Evolutionary conservation across 768 basidiomycete species (phyloP).

Genomic region (Thelephora ganbajun): DNA sequence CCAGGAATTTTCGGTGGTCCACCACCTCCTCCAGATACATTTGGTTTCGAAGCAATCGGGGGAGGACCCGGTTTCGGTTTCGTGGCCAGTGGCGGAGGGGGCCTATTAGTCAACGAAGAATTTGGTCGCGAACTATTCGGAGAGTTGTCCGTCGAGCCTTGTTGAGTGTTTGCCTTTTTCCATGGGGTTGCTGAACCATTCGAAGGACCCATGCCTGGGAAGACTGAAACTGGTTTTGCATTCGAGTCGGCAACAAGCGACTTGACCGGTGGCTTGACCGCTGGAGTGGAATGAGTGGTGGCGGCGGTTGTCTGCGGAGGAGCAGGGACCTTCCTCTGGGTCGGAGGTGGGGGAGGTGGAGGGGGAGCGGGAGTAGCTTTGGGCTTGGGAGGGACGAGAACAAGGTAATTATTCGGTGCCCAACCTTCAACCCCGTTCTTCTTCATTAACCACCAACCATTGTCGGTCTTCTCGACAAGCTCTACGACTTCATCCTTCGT

Average conservation of each 20-base stretch:
- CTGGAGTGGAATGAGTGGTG: conserved; percentile 15
- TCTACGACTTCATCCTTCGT: conserved; percentile 89
- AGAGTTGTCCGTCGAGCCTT: conserved; percentile 20
- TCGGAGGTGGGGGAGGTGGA: conserved; percentile 38
- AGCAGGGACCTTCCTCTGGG: conserved; percentile 23
- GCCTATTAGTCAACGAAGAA: conserved; percentile 34
- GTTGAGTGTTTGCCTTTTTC: conserved; percentile 39
- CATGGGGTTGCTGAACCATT: conserved; percentile 65
- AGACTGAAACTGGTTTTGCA: conserved; percentile 73
- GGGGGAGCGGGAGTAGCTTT: conserved; percentile 56
- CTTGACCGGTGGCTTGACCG: conserved; percentile 18
- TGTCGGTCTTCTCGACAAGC: conserved; percentile 81
- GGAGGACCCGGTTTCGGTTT: conserved; percentile 58
- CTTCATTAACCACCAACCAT: conserved; percentile 97
- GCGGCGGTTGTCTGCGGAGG: conserved; percentile 21
- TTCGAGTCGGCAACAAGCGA: conserved; percentile 40
- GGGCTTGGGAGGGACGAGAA: conserved; percentile 56
- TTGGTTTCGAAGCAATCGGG: conserved; percentile 39
- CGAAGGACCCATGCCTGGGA: conserved; percentile 56
- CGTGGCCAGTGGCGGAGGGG: conserved; percentile 40
- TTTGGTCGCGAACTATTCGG: conserved; percentile 36
- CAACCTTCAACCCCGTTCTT: conserved; percentile 76
- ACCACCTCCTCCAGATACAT: conserved; percentile 11
- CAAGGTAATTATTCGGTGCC: conserved; percentile 91
- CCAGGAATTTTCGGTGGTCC: conserved; percentile 28